phyloP scores from a whole-genome alignment of 2,329 filamentous ascomycete genomes.

The Iodosphaeria phyllophila region DNA sequence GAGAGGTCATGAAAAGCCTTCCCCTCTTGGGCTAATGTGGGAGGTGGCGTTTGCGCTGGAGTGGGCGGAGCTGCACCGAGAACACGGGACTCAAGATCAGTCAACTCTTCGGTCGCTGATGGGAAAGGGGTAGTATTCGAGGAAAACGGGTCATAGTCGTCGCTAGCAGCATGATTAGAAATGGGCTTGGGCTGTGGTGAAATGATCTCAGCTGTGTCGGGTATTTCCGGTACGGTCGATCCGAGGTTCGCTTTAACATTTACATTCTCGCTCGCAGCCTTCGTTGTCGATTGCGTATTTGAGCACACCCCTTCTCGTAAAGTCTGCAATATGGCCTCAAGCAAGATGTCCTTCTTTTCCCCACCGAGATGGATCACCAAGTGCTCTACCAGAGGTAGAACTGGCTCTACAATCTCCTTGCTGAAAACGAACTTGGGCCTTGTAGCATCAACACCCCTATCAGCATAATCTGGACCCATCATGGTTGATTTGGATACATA shows the following conservation, averaged over 20 bases:
- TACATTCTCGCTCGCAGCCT: slow-evolving; percentile 4
- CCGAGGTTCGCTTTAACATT: slow-evolving; percentile 3
- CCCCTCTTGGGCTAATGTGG: slow-evolving; percentile 13
- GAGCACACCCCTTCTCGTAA: slow-evolving; percentile 22
- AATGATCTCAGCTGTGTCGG: no score
- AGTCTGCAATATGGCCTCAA: slow-evolving; percentile 27
- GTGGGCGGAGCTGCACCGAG: slow-evolving; percentile 18
- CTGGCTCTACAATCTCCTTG: slow-evolving; percentile 17
- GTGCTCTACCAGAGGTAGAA: slow-evolving; percentile 35
- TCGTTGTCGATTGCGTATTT: slow-evolving; percentile 2
- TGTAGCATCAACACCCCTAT: slow-evolving; percentile 20
- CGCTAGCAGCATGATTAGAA: slow-evolving; percentile 1
- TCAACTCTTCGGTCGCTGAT: no score
- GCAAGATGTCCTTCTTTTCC: slow-evolving; percentile 18
- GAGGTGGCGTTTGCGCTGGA: slow-evolving; percentile 23
- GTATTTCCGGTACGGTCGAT: no score
- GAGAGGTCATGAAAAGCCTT: slow-evolving; percentile 28
- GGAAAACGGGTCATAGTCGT: slow-evolving; percentile 25
- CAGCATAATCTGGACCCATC: slow-evolving; percentile 13
- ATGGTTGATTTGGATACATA: slow-evolving; percentile 7
- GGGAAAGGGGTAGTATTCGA: neutral
- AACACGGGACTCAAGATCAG: slow-evolving; percentile 3
- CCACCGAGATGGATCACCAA: slow-evolving; percentile 34
- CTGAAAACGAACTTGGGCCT: slow-evolving; percentile 5
- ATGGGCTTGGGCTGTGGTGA: neutral